Percentiles rank a stretch among this genome's conserved stretches.
Conservation (phyloP, 2,329 filamentous ascomycete species). For the Diplodia corticola region DNA sequence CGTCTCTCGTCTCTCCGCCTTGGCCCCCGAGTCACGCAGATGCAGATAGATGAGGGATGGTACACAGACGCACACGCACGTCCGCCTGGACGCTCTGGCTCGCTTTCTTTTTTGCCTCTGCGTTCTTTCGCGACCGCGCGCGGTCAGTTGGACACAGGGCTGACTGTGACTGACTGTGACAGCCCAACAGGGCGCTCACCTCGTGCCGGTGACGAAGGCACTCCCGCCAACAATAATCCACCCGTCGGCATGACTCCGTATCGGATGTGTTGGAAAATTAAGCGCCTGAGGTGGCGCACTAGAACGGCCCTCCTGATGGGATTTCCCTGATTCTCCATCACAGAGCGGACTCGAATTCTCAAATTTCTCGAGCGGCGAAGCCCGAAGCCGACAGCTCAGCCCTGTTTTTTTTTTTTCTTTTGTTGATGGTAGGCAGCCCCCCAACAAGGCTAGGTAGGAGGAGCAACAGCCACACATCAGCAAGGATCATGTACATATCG, state of each 20-base stretch:
- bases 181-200: slow-evolving; percentile 10
- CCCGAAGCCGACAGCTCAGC: neutral
- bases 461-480: neutral
- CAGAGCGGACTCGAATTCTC: neutral
- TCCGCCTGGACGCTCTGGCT: neutral
- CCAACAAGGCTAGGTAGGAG: neutral
- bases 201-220: neutral
- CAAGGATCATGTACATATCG: neutral
- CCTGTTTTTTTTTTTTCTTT: neutral
- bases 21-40: slow-evolving; percentile 2
- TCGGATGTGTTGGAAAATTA: neutral
- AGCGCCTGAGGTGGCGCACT: neutral
- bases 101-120: neutral
- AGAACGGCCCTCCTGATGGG: neutral
- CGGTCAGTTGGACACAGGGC: slow-evolving; percentile 4
- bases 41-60: neutral
- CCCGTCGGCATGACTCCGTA: neutral
- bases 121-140: neutral
- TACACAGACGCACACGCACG: neutral
- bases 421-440: neutral
- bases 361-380: neutral
- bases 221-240: neutral
- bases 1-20: neutral
- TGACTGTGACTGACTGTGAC: slow-evolving; percentile 16
- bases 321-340: slow-evolving; percentile 1